Percentiles rank a stretch among this genome's conserved stretches.
Evolutionary conservation across 177 flowering plant species (phyloP).

Genomic region (Vitis hybrid): DNA sequence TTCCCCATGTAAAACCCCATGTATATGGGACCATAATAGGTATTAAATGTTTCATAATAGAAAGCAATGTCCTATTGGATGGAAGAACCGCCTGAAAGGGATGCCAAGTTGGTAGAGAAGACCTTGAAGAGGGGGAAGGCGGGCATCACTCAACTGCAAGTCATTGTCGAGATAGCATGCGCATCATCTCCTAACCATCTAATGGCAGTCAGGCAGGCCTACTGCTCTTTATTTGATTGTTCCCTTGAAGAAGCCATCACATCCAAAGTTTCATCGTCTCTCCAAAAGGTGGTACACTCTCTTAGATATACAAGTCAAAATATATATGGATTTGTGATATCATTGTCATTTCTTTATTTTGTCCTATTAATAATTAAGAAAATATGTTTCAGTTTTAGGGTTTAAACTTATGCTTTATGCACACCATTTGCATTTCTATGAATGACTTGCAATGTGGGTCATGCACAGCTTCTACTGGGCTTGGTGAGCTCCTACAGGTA

Average conservation of each 20-base stretch:
- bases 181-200: constrained; percentile 72
- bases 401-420: not conserved
- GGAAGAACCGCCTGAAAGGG: constrained; percentile 73
- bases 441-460: not conserved
- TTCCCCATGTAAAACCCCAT: not conserved
- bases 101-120: constrained; percentile 62
- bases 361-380: too few relatives aligned
- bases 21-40: too few relatives aligned
- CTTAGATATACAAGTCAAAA: too few relatives aligned
- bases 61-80: constrained; percentile 69
- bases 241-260: constrained; percentile 83
- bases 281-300: constrained; percentile 52
- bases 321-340: too few relatives aligned
- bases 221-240: constrained; percentile 57
- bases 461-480: constrained; percentile 57
- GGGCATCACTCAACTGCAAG: constrained; percentile 35
- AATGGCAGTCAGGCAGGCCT: constrained; percentile 64
- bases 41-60: constrained; percentile 34
- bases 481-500: constrained; percentile 76
- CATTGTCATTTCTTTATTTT: too few relatives aligned
- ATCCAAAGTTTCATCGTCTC: constrained; percentile 31
- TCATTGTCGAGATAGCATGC: constrained; percentile 74
- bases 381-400: too few relatives aligned
- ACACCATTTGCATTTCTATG: constrained; percentile 12
- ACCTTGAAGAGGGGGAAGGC: constrained; percentile 48